Evolutionary conservation across 1,284 basidiomycete genomes (phyloP).

Genomic region (Leccinum griseonigrum): DNA sequence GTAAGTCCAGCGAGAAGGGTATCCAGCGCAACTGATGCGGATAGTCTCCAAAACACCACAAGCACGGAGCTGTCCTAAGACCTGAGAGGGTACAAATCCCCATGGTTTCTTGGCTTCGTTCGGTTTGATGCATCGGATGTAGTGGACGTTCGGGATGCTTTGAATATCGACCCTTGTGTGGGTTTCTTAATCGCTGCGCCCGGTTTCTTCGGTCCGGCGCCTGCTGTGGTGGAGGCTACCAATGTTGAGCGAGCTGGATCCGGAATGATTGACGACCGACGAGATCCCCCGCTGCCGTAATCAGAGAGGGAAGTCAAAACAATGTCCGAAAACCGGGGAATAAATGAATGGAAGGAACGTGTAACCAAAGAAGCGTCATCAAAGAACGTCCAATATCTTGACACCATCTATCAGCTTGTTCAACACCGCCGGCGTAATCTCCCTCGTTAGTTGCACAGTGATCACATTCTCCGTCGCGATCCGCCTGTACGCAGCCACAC

Average conservation of each 20-base stretch:
- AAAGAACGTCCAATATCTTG: too few relatives aligned
- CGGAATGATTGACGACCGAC: conserved; percentile 78
- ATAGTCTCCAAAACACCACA: conserved; percentile 99
- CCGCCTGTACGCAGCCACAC: too few relatives aligned
- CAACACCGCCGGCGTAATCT: too few relatives aligned
- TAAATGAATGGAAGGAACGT: too few relatives aligned
- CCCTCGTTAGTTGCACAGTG: too few relatives aligned
- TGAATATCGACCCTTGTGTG: conserved; percentile 98
- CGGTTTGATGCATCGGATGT: conserved; percentile 99
- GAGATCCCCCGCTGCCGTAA: conserved; percentile 67
- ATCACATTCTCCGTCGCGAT: too few relatives aligned
- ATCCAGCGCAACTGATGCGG: conserved; percentile 97
- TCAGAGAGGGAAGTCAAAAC: conserved; percentile 52
- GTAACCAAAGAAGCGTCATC: too few relatives aligned
- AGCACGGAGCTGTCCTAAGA: conserved; percentile 92
- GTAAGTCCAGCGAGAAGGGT: conserved; percentile 98
- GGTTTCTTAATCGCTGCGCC: conserved; percentile 84
- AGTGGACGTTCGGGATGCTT: conserved; percentile 95
- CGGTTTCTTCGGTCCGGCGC: conserved; percentile 51
- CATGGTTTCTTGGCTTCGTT: conserved; percentile 97
- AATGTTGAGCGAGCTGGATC: conserved; percentile 79
- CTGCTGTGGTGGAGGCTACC: conserved; percentile 47
- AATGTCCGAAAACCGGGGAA: conserved; percentile 48
- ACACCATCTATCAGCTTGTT: too few relatives aligned
- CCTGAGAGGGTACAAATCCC: conserved; percentile 96